Base-by-base conservation (phyloP, 495 filamentous ascomycete species). In the Penicillium argentinense region DNA sequence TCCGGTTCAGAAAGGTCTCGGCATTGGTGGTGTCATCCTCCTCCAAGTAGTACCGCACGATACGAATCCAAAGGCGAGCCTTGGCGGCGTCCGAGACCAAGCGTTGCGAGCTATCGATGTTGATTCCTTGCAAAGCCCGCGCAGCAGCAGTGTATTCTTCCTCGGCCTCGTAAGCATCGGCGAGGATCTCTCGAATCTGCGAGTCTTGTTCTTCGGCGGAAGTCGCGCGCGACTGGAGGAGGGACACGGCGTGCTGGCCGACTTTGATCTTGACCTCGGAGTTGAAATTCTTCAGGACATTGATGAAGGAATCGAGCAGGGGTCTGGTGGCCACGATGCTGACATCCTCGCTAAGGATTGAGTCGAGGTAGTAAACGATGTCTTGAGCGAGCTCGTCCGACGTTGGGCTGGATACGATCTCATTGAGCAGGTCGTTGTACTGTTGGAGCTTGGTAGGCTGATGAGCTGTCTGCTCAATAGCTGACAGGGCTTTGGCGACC, bases 41-140 rank as follows among this genome's bases (percentile, higher is more conserved):
- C 69, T 97, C 95, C 34, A 98, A 80, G 64, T 93, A 91, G 67
- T 93, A 85, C 41, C 95, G 83, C 66, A 93, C 90, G 62, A 98
- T 97, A 37, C 95, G 86, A 39, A 97, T 87, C 86, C 91, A 97
- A 33, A 95, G 77, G 21, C 69, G 71, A 3, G 87, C 86, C 63
- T 90, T 90, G 42, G 88, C 84, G 43, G 87, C 76, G 63, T 88
- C 84, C 8, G 83, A 76, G 14, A 97, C 84, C 45, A 85, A 81
- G 11, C 89, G 86, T 66, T 96, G 91, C 17, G 87, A 88, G 34
- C 80, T 85, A 60, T 97, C 90, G 13, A 97, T 82, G 24, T 88
- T 86, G 55, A 97, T 95, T 18, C 84, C 86, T 59, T 88, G 75
- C 2, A 98, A 82, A 5, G 79, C 76, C 52, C 83, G 80, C 3